Evolutionary conservation across 1,139 yeast genomes (phyloP).

Genomic region (Waltiozyma sp.): DNA sequence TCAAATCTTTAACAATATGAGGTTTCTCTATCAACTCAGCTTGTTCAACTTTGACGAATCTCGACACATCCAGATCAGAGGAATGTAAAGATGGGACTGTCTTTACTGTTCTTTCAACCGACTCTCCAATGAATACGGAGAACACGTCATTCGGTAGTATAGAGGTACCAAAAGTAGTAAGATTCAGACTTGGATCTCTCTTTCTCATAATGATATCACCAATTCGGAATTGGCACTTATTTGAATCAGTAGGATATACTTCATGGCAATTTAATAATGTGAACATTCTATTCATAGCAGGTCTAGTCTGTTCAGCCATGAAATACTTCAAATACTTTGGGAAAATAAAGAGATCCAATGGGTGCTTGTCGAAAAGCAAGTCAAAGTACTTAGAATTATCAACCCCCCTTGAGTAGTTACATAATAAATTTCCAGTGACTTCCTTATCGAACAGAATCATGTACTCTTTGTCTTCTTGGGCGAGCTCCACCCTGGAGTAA

Average conservation of each 20-base stretch:
- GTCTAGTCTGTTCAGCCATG: not conserved
- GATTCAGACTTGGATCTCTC: no score
- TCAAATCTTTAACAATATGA: no score
- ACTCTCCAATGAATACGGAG: not conserved
- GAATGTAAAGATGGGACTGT: not conserved
- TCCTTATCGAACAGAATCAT: not conserved
- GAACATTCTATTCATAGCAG: not conserved
- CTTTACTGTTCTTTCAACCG: not conserved
- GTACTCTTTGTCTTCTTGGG: not conserved
- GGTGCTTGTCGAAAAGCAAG: not conserved
- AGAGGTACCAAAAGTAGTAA: not conserved
- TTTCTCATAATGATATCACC: not conserved
- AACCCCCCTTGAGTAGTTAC: not conserved
- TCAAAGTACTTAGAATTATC: not conserved
- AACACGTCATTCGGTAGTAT: not conserved
- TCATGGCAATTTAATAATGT: not conserved
- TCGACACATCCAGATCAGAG: not conserved
- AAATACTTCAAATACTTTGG: not conserved
- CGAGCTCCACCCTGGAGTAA: not conserved
- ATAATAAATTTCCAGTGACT: not conserved
- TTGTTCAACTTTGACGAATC: not conserved
- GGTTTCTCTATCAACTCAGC: not conserved
- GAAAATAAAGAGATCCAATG: not conserved
- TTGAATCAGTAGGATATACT: not conserved
- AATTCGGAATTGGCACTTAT: not conserved